Conservation (phyloP, 202 grass and related monocot species). For the Saccharum hybrid region DNA sequence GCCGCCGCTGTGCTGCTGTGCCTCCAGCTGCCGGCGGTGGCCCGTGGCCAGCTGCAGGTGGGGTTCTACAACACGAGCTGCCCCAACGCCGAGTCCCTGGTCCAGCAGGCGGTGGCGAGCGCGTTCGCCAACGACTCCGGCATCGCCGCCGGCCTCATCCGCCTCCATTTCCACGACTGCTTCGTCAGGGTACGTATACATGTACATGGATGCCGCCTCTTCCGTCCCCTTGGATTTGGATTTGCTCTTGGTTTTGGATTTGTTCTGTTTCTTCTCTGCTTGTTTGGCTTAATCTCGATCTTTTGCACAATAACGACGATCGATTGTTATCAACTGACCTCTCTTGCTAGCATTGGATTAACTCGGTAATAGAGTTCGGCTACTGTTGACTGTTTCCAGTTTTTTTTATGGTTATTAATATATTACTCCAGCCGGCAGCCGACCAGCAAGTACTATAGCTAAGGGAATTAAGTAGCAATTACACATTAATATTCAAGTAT, state of each 20-base stretch:
- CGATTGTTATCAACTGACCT: not conserved
- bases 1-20: conserved; percentile 27
- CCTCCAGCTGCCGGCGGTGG: conserved; percentile 47
- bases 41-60: conserved; percentile 55
- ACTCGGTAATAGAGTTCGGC: not conserved
- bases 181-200: conserved; percentile 55
- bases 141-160: conserved; percentile 71
- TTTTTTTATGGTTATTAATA: not conserved
- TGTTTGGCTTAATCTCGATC: not conserved
- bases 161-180: conserved; percentile 77
- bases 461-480: not conserved
- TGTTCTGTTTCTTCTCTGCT: not conserved
- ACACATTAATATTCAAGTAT: not conserved
- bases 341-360: not conserved
- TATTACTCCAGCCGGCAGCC: too few species aligned
- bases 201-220: not conserved
- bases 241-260: not conserved
- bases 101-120: conserved; percentile 53
- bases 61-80: conserved; percentile 75
- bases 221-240: not conserved
- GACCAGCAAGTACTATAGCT: not conserved
- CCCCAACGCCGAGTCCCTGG: conserved; percentile 69
- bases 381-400: not conserved
- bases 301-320: not conserved
- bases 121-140: conserved; percentile 62